These are phyloP conservation scores for Starmera pachycereana DNA, from an alignment of 805 yeast species.

Conservation along the genomic window DNA sequence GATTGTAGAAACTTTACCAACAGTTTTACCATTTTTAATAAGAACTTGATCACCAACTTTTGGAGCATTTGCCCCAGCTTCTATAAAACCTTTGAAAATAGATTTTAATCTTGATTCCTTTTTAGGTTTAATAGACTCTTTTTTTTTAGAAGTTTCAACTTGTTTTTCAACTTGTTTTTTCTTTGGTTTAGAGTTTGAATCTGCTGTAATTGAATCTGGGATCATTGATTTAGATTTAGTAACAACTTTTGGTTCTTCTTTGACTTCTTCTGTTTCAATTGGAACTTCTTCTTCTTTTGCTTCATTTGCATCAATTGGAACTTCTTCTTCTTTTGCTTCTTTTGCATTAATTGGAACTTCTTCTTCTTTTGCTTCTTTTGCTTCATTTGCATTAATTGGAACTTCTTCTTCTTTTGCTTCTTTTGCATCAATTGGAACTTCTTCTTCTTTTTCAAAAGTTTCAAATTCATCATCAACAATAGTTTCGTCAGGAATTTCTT, in stretches of 20 bases:
- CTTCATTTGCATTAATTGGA: background rate
- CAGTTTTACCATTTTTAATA: background rate
- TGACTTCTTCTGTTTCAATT: slow-evolving; percentile 1
- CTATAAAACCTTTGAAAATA: background rate
- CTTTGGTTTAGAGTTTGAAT: background rate
- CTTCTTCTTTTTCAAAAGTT: background rate
- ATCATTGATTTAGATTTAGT: slow-evolving; percentile 1
- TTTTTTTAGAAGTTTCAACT: background rate
- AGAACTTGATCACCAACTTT: background rate
- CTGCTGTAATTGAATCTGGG: background rate
- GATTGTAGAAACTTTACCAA: background rate
- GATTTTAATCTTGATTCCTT: background rate
- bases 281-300: background rate
- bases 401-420: background rate
- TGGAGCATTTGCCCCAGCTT: slow-evolving; percentile 1
- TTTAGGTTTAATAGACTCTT: background rate
- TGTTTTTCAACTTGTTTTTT: background rate
- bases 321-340: background rate
- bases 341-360: background rate
- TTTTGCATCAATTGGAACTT: background rate
- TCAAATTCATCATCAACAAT: background rate
- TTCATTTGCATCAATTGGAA: background rate
- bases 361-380: too few relatives aligned
- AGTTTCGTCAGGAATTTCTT: background rate
- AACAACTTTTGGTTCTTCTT: slow-evolving; percentile 3